These are phyloP conservation scores for Puccinia triticina DNA, from an alignment of 1,284 basidiomycete species.

Conservation along the genomic window DNA sequence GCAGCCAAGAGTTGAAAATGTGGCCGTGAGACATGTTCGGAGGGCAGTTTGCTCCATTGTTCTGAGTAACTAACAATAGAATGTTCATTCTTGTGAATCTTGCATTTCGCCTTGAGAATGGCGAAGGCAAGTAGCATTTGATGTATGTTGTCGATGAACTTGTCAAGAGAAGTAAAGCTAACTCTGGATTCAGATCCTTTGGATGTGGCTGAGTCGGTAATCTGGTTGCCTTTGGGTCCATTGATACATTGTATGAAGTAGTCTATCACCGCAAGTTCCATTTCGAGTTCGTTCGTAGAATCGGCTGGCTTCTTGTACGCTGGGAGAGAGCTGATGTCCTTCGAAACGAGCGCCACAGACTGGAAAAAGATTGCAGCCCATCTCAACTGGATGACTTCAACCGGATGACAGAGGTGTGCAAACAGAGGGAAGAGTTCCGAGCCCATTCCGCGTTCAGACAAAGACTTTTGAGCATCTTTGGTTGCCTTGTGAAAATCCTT, in stretches of 20 bases:
- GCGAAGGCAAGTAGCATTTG: slow-evolving; percentile 17
- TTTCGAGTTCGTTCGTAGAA: background rate
- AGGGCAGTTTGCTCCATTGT: background rate
- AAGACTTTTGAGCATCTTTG: too few relatives aligned
- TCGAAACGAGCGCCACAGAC: background rate
- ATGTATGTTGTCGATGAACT: background rate
- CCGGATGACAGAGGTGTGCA: background rate
- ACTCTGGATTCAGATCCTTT: background rate
- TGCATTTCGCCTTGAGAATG: slow-evolving; percentile 3
- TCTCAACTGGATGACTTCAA: background rate
- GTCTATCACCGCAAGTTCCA: background rate
- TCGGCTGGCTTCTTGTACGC: background rate
- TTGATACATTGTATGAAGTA: background rate
- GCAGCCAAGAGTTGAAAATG: background rate
- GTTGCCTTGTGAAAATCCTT: background rate
- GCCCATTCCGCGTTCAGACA: background rate
- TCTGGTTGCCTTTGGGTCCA: background rate
- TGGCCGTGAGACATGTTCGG: background rate
- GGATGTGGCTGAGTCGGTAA: background rate
- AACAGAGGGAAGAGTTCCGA: background rate
- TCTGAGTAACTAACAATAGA: background rate
- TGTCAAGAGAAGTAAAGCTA: background rate
- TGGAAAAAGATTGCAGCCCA: slow-evolving; percentile 21
- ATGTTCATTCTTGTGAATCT: background rate
- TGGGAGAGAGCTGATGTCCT: background rate